Percentiles rank a stretch among this genome's conserved stretches.
Evolutionary conservation across 352 stramenopile species (phyloP).

Genomic region (Globisporangium heterothallicum): DNA sequence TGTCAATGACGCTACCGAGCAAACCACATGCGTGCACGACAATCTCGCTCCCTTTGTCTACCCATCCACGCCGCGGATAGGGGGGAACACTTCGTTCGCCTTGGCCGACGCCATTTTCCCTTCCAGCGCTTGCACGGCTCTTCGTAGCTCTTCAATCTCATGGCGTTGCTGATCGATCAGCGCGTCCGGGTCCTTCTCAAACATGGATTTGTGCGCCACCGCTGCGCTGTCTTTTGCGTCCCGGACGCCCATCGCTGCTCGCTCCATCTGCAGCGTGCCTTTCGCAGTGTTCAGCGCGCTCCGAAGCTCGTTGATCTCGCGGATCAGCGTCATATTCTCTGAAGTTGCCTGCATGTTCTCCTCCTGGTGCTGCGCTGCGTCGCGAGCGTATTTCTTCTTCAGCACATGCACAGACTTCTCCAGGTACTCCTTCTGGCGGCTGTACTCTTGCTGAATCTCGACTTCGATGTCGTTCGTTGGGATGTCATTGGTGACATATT

Average conservation of each 20-base stretch:
- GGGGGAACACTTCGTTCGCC: slow-evolving; percentile 28
- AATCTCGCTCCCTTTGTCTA: no score
- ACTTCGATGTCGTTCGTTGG: slow-evolving; percentile 47
- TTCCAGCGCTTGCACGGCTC: slow-evolving; percentile 71
- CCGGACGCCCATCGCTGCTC: slow-evolving; percentile 31
- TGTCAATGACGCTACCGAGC: no score
- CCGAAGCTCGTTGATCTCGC: slow-evolving; percentile 91
- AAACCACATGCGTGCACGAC: no score
- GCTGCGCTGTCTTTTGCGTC: slow-evolving; percentile 11
- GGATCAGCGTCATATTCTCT: slow-evolving; percentile 89
- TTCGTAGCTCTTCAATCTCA: slow-evolving; percentile 75
- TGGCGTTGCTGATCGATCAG: slow-evolving; percentile 48
- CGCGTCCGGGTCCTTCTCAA: slow-evolving; percentile 39
- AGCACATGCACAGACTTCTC: slow-evolving; percentile 89
- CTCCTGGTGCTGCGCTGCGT: slow-evolving; percentile 56
- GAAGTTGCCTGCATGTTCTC: slow-evolving; percentile 59
- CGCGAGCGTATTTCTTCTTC: slow-evolving; percentile 82
- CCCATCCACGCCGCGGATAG: slow-evolving; percentile 40
- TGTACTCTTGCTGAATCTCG: slow-evolving; percentile 84
- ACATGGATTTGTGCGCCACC: slow-evolving; percentile 14
- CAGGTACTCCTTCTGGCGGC: slow-evolving; percentile 89
- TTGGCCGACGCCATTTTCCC: slow-evolving; percentile 35
- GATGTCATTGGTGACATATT: slow-evolving; percentile 49
- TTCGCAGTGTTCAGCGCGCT: slow-evolving; percentile 67
- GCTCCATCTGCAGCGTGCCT: slow-evolving; percentile 75